Evolutionary conservation across 164 flowering plant genomes (phyloP), one percentile per base, ranked within the genome.

Genomic region (Warburgia ugandensis): DNA sequence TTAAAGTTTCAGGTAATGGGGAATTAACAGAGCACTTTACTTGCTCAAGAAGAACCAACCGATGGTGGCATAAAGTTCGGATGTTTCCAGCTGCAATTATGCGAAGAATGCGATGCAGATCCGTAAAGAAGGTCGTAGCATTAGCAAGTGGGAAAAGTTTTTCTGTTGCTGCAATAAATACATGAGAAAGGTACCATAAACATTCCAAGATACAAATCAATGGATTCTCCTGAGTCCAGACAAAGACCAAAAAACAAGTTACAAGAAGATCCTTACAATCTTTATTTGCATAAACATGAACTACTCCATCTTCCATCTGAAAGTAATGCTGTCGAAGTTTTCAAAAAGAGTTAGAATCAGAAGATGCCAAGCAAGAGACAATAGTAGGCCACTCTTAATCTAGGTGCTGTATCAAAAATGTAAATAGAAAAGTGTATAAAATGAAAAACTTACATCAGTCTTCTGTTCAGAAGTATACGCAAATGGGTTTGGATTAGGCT

Each of bases 81-180:
- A 79, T 73, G 64, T 89, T 89, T 44, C 99, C 97, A 17, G 76
- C 68, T 30, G 97, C 87, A 60, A 84, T 79, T 32, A 84, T 86
- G 62, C 79, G 71, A 62, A 94, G 92, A 57, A 94, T 76, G 54
- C 65, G 69, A 75, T 94, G 99, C 55, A 89, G 70, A 63, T 84
- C 95, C 25, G 97, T 94, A 74, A 94, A 94, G 61, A 89, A 94
- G 6, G 83, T 74, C 57, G 97, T 94, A 19, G 99, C 88, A 73
- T 80, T 81, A 52, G 80, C 90, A 66, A 94, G 92, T 27, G 92
- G 96, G 60, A 78, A 94, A 46, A 94, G 84, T 61, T 81, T 77
- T 36, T 86, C 88, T 59, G 60, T 81, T 30, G 77, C 97, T 94
- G 84, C n/a, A n/a, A 50, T 22, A 52, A 13, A 35, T 25, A 8